Evolutionary conservation across 495 filamentous ascomycete species (phyloP), one percentile per base, ranked within the genome.

Genomic region (Trichocladium antarcticum): DNA sequence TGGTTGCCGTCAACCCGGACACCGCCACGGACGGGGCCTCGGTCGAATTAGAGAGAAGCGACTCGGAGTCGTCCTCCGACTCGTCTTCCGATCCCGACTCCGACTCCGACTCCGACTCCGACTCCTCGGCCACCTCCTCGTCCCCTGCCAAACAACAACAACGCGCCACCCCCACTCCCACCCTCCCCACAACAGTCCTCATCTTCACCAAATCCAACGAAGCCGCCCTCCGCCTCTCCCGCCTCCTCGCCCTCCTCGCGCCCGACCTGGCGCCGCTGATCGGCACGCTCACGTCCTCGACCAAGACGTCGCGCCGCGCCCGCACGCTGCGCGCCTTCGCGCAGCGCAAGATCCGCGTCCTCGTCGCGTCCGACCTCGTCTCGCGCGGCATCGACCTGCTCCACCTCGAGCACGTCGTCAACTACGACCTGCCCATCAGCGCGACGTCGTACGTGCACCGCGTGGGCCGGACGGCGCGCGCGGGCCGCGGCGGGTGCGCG

Each of bases 151-250:
- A 55, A 0, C 43, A 55, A 8, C 50, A 56, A 41, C 37, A 45
- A 32, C 20, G 27, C 20, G 12, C 41, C 34, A 50, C 44, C 17
- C 14, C 50, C 7, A 55, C 34, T 4, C 19, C 44, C 9, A 32
- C 45, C 3, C 37, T 56, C 38, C 24, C 47, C n/a, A 63, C 65
- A 3, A 74, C 69, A 1, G 78, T 83, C 11, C 72, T 98, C 20
- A 80, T 97, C 35, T 97, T 97, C 66, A 89, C 87, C 38, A 86
- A 85, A 48, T 87, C 81, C 45, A 95, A 87, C 58, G 86, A 94
- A 62, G 78, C 79, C 15, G 85, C 90, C 19, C 75, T 82, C 15
- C 83, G 92, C 37, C 77, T 98, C 12, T 76, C 82, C 2, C 82
- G 81, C 15, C 80, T 98, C 1, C 70, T 97, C n/a, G 64, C 71